Evolutionary conservation across 306 rosid genomes (phyloP).

Genomic region (Vicia sativa): DNA sequence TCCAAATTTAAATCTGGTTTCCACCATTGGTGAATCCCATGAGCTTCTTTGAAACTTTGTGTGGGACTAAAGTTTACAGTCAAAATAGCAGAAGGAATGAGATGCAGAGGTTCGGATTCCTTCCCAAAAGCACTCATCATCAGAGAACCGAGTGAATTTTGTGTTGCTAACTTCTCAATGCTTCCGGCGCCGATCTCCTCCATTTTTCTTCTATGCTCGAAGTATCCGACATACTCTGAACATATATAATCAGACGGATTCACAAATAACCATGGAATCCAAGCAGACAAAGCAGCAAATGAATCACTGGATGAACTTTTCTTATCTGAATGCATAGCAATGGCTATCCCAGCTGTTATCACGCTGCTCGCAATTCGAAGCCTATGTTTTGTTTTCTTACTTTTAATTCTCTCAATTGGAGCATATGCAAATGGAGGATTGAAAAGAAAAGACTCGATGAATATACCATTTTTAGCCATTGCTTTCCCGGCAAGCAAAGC

Average conservation of each 20-base stretch:
- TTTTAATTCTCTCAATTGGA: constrained; percentile 82
- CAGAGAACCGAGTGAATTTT: constrained; percentile 69
- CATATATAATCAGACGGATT: constrained; percentile 76
- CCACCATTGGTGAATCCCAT: constrained; percentile 99
- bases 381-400: constrained; percentile 66
- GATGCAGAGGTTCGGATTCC: constrained; percentile 77
- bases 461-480: constrained; percentile 67
- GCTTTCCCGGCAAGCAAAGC: constrained; percentile 87
- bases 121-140: constrained; percentile 67
- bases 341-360: constrained; percentile 73
- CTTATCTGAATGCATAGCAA: constrained; percentile 66
- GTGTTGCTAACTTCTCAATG: constrained; percentile 82
- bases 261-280: constrained; percentile 82
- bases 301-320: constrained; percentile 48
- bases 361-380: constrained; percentile 75
- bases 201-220: constrained; percentile 84
- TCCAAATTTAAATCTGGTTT: constrained; percentile 51
- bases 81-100: constrained; percentile 83
- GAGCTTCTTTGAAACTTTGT: constrained; percentile 68
- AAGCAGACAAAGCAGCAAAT: constrained; percentile 63
- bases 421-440: constrained; percentile 82
- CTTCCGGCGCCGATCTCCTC: constrained; percentile 78
- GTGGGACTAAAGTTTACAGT: constrained; percentile 51
- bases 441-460: constrained; percentile 75
- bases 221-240: constrained; percentile 83